Percentiles rank a stretch among this genome's conserved stretches.
Conservation (phyloP, 352 stramenopile species). For the Globisporangium acanthophoron region DNA sequence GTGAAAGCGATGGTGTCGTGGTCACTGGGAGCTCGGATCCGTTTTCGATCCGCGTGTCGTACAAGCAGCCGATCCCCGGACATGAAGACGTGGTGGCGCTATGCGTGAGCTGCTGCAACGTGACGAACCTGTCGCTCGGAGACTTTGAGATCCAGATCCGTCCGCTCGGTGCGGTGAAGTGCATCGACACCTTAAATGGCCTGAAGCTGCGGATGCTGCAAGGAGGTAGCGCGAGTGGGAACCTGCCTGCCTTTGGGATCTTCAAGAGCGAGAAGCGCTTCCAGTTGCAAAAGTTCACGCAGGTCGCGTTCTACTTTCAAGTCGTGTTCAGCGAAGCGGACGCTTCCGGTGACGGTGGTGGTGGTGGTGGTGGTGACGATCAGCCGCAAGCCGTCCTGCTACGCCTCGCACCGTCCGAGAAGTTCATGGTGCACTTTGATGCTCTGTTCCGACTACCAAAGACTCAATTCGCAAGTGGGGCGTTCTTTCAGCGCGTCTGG, state of each 20-base stretch:
- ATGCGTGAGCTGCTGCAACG: slow-evolving; percentile 55
- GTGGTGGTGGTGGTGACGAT: slow-evolving; percentile 11
- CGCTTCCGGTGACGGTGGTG: slow-evolving; percentile 5
- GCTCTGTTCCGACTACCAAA: slow-evolving; percentile 33
- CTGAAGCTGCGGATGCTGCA: slow-evolving; percentile 48
- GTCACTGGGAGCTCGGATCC: slow-evolving; percentile 62
- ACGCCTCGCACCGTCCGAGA: slow-evolving; percentile 29
- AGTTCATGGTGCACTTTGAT: slow-evolving; percentile 46
- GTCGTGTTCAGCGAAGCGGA: slow-evolving; percentile 45
- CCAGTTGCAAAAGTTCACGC: slow-evolving; percentile 52
- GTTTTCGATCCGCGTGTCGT: slow-evolving; percentile 48
- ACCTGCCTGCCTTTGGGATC: slow-evolving; percentile 44
- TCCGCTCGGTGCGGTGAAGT: slow-evolving; percentile 37
- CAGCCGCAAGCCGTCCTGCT: slow-evolving; percentile 2
- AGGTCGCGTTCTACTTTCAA: slow-evolving; percentile 50
- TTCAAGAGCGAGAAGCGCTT: slow-evolving; percentile 69
- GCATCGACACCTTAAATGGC: slow-evolving; percentile 48
- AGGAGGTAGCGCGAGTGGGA: slow-evolving; percentile 29
- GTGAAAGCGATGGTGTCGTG: slow-evolving; percentile 12
- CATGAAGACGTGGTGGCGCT: slow-evolving; percentile 50
- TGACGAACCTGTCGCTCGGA: slow-evolving; percentile 48
- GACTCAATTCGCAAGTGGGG: slow-evolving; percentile 21
- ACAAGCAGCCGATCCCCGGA: slow-evolving; percentile 33
- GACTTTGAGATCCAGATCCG: slow-evolving; percentile 67
- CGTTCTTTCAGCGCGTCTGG: slow-evolving; percentile 49